A percentile compares a stretch with the other conserved stretches of the same genome.
Evolutionary conservation across 192 early-diverging fungal genomes (phyloP).

Genomic region (Chytriomyces confervae): DNA sequence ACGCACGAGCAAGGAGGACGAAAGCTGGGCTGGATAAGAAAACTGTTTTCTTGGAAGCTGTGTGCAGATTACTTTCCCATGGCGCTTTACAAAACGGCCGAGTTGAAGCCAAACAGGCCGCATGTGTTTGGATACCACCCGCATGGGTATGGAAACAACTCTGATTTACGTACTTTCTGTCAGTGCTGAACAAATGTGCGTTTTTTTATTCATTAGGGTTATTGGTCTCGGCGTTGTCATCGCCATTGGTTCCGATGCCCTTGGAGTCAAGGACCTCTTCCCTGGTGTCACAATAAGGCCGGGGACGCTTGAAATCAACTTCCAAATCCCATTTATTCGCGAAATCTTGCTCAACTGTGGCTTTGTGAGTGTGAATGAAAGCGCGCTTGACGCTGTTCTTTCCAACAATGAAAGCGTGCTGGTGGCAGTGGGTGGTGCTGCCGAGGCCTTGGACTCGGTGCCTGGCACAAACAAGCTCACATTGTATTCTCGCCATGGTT

Average conservation of each 20-base stretch:
- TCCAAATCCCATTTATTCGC: constrained; percentile 34
- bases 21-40: not conserved
- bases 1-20: not conserved
- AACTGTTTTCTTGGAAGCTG: constrained; percentile 67
- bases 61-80: constrained; percentile 81
- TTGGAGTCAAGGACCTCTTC: constrained; percentile 24
- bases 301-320: constrained; percentile 25
- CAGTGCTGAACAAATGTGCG: constrained; percentile 76
- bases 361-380: constrained; percentile 26
- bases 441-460: constrained; percentile 63
- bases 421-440: constrained; percentile 91
- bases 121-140: constrained; percentile 95
- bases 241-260: constrained; percentile 29
- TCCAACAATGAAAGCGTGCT: constrained; percentile 54
- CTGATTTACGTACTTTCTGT: constrained; percentile 80
- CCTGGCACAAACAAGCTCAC: constrained; percentile 39
- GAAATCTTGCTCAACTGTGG: constrained; percentile 36
- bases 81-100: constrained; percentile 76
- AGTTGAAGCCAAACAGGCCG: constrained; percentile 77
- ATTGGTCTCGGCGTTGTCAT: constrained; percentile 73
- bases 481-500: constrained; percentile 72
- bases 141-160: constrained; percentile 82
- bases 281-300: constrained; percentile 25
- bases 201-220: constrained; percentile 78
- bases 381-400: not conserved